Percentiles rank a stretch among this genome's conserved stretches.
phyloP scores from a whole-genome alignment of 495 filamentous ascomycete species.

The Bombardia bombarda region DNA sequence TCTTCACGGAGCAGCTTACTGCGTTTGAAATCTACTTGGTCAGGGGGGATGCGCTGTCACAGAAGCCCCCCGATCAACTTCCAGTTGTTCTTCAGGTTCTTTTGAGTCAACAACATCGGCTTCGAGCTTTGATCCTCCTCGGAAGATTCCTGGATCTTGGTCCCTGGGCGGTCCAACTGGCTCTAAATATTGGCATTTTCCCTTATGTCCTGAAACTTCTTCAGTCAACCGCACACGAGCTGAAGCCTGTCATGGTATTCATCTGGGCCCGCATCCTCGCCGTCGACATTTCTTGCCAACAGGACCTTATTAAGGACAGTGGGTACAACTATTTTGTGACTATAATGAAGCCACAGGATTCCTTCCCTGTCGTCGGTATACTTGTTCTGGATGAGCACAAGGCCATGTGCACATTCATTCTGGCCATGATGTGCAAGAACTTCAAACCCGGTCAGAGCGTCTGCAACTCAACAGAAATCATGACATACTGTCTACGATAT shows the following conservation, averaged over 20 bases:
- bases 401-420: slow-evolving; percentile 97
- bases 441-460: slow-evolving; percentile 86
- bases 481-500: slow-evolving; percentile 74
- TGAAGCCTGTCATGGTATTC: slow-evolving; percentile 99
- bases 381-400: slow-evolving; percentile 85
- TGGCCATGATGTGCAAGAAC: slow-evolving; percentile 92
- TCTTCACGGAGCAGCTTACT: slow-evolving; percentile 95
- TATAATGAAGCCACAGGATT: slow-evolving; percentile 75
- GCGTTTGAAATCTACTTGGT: slow-evolving; percentile 96
- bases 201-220: slow-evolving; percentile 94
- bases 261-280: slow-evolving; percentile 97
- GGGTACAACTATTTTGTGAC: slow-evolving; percentile 93
- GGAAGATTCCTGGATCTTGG: slow-evolving; percentile 92
- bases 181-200: slow-evolving; percentile 96
- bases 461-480: slow-evolving; percentile 75
- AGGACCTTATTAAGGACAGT: slow-evolving; percentile 89
- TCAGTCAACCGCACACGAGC: slow-evolving; percentile 86
- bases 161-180: slow-evolving; percentile 95
- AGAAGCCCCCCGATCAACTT: slow-evolving; percentile 85
- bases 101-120: slow-evolving; percentile 86
- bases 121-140: slow-evolving; percentile 87
- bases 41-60: slow-evolving; percentile 69
- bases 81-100: slow-evolving; percentile 95
- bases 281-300: slow-evolving; percentile 87
- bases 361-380: slow-evolving; percentile 76